A percentile compares a stretch with the other conserved stretches of the same genome.
Evolutionary conservation across 1,139 yeast genomes (phyloP).

Genomic region (Pneumocystis wakefieldiae): DNA sequence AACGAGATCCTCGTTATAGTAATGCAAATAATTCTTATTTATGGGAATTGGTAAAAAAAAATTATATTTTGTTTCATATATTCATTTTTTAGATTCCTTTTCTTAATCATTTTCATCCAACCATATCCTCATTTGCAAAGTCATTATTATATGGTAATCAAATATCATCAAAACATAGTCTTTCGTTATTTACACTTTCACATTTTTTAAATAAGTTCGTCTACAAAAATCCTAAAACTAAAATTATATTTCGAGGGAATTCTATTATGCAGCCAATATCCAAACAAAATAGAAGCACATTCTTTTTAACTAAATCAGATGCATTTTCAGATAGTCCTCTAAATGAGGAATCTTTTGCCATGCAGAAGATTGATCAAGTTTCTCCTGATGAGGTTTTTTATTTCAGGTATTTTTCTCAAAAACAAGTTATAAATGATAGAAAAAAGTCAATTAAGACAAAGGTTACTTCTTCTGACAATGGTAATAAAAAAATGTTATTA

Average conservation of each 20-base stretch:
- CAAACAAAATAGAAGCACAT: slow-evolving; percentile 68
- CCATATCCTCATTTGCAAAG: slow-evolving; percentile 67
- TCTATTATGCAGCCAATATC: slow-evolving; percentile 97
- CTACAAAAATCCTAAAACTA: slow-evolving; percentile 78
- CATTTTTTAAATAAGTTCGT: slow-evolving; percentile 94
- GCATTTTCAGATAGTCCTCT: slow-evolving; percentile 40
- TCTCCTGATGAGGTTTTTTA: slow-evolving; percentile 84
- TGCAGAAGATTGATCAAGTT: slow-evolving; percentile 46
- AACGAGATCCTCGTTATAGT: slow-evolving; percentile 82
- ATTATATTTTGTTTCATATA: slow-evolving; percentile 18
- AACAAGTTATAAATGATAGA: slow-evolving; percentile 18
- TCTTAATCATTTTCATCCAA: slow-evolving; percentile 77
- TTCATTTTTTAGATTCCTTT: slow-evolving; percentile 32
- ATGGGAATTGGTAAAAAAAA: slow-evolving; percentile 47
- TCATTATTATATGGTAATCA: slow-evolving; percentile 36
- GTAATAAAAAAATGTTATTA: slow-evolving; percentile 17
- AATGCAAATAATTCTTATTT: slow-evolving; percentile 65
- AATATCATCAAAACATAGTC: slow-evolving; percentile 54
- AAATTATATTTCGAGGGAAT: slow-evolving; percentile 42
- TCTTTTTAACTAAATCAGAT: slow-evolving; percentile 40
- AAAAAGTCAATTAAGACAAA: slow-evolving; percentile 26
- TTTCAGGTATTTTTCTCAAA: slow-evolving; percentile 60
- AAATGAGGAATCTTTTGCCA: slow-evolving; percentile 71
- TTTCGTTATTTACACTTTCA: slow-evolving; percentile 70
- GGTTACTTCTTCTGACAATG: slow-evolving; percentile 18